These are phyloP conservation scores for Xylariaceae sp. DNA, from an alignment of 2,329 filamentous ascomycete genomes.

Conservation along the genomic window DNA sequence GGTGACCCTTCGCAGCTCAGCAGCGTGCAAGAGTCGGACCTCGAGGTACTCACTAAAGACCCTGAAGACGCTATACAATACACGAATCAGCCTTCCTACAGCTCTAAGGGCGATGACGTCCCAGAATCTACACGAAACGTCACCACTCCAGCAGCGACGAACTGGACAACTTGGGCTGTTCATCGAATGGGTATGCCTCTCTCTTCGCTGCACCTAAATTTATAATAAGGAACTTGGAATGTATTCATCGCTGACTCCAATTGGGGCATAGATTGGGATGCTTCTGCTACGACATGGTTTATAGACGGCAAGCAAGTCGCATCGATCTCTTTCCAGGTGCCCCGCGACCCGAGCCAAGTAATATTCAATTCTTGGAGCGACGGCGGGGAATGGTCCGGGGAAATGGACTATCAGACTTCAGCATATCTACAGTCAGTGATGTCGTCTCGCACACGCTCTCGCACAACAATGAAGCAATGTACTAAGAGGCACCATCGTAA, in stretches of 20 bases:
- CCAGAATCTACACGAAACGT: slow-evolving; percentile 47
- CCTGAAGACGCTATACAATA: slow-evolving; percentile 47
- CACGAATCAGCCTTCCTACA: slow-evolving; percentile 59
- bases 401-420: slow-evolving; percentile 49
- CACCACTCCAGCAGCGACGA: slow-evolving; percentile 40
- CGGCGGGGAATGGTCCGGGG: slow-evolving; percentile 58
- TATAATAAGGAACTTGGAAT: no score
- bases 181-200: slow-evolving; percentile 46
- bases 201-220: no score
- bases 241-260: no score
- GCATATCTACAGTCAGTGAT: slow-evolving; percentile 50
- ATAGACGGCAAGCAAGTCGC: slow-evolving; percentile 50
- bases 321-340: slow-evolving; percentile 54
- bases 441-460: neutral
- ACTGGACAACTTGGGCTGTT: slow-evolving; percentile 56
- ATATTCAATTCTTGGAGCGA: slow-evolving; percentile 62
- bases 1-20: slow-evolving; percentile 34
- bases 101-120: slow-evolving; percentile 42
- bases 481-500: no score
- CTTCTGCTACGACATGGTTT: slow-evolving; percentile 53
- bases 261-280: slow-evolving; percentile 46
- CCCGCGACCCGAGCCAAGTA: slow-evolving; percentile 49
- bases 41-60: slow-evolving; percentile 51
- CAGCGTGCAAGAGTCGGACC: slow-evolving; percentile 49
- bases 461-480: no score